These are phyloP conservation scores for Serendipita indica DNA, from an alignment of 768 basidiomycete genomes.

Conservation along the genomic window DNA sequence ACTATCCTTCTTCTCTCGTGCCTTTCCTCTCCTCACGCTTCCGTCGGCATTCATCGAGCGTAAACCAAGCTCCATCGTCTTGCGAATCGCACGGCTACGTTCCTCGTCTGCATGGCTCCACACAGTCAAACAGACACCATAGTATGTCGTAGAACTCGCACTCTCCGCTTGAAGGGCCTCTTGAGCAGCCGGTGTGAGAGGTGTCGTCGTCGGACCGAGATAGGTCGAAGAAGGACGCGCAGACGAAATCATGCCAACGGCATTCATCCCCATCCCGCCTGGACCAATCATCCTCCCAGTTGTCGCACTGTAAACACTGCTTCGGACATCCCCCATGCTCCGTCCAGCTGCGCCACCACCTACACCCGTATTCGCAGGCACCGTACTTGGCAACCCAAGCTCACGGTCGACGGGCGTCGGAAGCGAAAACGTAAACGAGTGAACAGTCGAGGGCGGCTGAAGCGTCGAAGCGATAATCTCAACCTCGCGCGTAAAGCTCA, in stretches of 20 bases:
- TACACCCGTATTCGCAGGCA: not conserved
- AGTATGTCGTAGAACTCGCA: slow-evolving; percentile 50
- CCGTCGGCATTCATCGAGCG: not conserved
- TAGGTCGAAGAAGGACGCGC: slow-evolving; percentile 66
- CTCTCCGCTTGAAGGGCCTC: slow-evolving; percentile 23
- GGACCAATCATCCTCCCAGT: not conserved
- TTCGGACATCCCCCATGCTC: not conserved
- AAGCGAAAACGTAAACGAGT: slow-evolving; percentile 79
- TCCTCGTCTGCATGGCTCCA: slow-evolving; percentile 93
- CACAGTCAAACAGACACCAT: slow-evolving; percentile 85
- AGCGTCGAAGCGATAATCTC: slow-evolving; percentile 91
- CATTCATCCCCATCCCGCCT: not conserved
- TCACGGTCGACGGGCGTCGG: slow-evolving; percentile 47
- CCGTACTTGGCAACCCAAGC: not conserved
- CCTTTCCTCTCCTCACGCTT: not conserved
- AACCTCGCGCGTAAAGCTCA: slow-evolving; percentile 81
- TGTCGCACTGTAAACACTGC: slow-evolving; percentile 1
- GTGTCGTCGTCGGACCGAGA: slow-evolving; percentile 43
- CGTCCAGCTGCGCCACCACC: not conserved
- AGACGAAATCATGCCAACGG: slow-evolving; percentile 27
- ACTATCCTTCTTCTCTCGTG: slow-evolving; percentile 1
- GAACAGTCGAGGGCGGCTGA: slow-evolving; percentile 83
- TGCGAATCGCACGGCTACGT: slow-evolving; percentile 67
- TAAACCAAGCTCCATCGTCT: slow-evolving; percentile 54
- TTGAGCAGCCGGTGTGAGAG: slow-evolving; percentile 30